A percentile compares a stretch with the other conserved stretches of the same genome.
Conservation (phyloP, 2,329 filamentous ascomycete species). For the Cladophialophora yegresii region DNA sequence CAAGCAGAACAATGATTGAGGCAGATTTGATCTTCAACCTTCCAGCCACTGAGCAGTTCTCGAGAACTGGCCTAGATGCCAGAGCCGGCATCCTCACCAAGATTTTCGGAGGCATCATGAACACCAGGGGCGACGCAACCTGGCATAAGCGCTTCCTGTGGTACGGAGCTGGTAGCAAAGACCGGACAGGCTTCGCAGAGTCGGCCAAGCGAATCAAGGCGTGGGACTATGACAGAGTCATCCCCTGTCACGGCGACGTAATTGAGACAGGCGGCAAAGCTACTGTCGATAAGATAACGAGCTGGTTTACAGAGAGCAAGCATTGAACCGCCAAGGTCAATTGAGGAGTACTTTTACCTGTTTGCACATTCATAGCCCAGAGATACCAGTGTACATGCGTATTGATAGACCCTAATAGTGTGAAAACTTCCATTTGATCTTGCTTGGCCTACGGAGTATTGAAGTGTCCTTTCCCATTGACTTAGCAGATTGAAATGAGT, state of each 20-base stretch:
- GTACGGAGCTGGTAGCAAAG: conserved; percentile 65
- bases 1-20: conserved; percentile 75
- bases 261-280: conserved; percentile 74
- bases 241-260: conserved; percentile 92
- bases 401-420: background rate
- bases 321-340: conserved; percentile 36
- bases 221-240: conserved; percentile 84
- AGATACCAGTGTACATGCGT: conserved; percentile 6
- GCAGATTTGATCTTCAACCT: conserved; percentile 93
- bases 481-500: too few species aligned
- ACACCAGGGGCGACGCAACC: conserved; percentile 63
- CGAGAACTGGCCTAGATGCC: conserved; percentile 52
- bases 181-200: conserved; percentile 69
- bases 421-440: background rate
- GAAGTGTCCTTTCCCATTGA: background rate
- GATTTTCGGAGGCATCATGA: conserved; percentile 60
- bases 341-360: background rate
- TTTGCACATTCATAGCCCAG: conserved; percentile 1
- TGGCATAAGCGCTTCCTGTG: conserved; percentile 81
- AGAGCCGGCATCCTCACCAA: conserved; percentile 62
- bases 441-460: background rate
- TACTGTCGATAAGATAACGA: conserved; percentile 74
- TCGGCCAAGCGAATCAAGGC: conserved; percentile 67
- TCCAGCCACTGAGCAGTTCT: conserved; percentile 83
- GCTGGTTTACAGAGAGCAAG: conserved; percentile 70